A percentile compares a stretch with the other conserved stretches of the same genome.
phyloP scores from a whole-genome alignment of 352 stramenopile genomes.

The Phytophthora podocarpi region DNA sequence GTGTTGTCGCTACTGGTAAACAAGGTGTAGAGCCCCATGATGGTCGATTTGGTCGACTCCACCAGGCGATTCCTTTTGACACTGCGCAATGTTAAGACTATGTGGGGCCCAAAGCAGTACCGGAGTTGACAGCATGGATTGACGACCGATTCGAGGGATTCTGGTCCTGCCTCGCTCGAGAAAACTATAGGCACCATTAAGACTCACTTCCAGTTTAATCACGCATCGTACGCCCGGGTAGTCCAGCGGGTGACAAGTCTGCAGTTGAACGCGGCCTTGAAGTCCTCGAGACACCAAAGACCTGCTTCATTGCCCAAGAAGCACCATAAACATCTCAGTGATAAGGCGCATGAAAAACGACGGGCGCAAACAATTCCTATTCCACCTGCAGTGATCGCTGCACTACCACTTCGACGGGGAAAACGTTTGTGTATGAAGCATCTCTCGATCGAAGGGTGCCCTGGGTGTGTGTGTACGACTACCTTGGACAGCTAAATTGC shows the following conservation, averaged over 20 bases:
- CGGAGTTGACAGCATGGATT: slow-evolving; percentile 10
- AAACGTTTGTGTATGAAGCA: slow-evolving; percentile 19
- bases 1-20: background rate
- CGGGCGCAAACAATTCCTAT: background rate
- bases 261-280: background rate
- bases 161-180: background rate
- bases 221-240: slow-evolving; percentile 2
- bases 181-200: background rate
- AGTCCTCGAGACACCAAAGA: too few species aligned
- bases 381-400: background rate
- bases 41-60: background rate
- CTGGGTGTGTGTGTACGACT: slow-evolving; percentile 4
- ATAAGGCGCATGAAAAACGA: too few species aligned
- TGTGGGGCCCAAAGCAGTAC: background rate
- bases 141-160: slow-evolving; percentile 9
- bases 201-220: background rate
- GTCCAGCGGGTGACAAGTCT: slow-evolving; percentile 7
- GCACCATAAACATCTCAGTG: too few species aligned
- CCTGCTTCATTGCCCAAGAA: too few species aligned
- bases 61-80: slow-evolving; percentile 1
- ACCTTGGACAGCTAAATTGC: slow-evolving; percentile 1
- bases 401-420: slow-evolving; percentile 3
- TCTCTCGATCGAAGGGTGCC: slow-evolving; percentile 2
- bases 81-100: background rate
- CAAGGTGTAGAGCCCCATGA: background rate